Base-by-base conservation (phyloP, 495 filamentous ascomycete species). In the Baudoinia panamericana region DNA sequence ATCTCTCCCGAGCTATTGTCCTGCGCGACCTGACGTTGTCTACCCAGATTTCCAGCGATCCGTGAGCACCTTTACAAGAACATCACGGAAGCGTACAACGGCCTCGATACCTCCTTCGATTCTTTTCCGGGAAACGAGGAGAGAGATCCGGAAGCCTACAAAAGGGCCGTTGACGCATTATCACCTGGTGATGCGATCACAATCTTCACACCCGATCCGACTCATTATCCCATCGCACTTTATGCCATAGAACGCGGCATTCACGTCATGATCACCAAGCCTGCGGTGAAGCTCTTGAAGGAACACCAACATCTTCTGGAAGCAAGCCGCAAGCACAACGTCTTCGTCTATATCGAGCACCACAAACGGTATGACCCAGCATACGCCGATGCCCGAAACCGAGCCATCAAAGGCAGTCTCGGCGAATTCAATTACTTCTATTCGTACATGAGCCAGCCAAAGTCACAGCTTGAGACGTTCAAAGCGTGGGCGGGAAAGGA, bases 401-500 rank as follows among this genome's bases (percentile, higher is more conserved):
- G 79, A 45, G 84, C 87, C 0, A 28, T 44, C 17, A 61, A 68
- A 52, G 54, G 56, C 20, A 70, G 60, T 19, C 63, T 95, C 5
- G 87, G 87, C 35, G 82, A 93, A 59, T 93, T 93, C 72, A 93
- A 92, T 63, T 94, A 94, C 68, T 95, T 93, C 62, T 94, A 93
- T 67, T 80, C 73, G 48, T 95, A 94, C 67, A 94, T 95, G 87
- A 80, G 74, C 36, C 87, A 95, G 68, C 87, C 87, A 17, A 94
- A 95, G 57, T 77, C 61, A 15, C 87, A 94, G 63, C 69, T 95
- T 5, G 83, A 92, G 64, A 94, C 87, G 0, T 95, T 95, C 76
- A 90, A 85, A 60, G 82, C 86, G 0, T 95, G 87, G 87, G 87
- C 87, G 0, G 87, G 87, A 33, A 72, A 74, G 37, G 85, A 94